These are phyloP conservation scores for Tubosaeta sp. DNA, from an alignment of 768 basidiomycete species.

Conservation along the genomic window DNA sequence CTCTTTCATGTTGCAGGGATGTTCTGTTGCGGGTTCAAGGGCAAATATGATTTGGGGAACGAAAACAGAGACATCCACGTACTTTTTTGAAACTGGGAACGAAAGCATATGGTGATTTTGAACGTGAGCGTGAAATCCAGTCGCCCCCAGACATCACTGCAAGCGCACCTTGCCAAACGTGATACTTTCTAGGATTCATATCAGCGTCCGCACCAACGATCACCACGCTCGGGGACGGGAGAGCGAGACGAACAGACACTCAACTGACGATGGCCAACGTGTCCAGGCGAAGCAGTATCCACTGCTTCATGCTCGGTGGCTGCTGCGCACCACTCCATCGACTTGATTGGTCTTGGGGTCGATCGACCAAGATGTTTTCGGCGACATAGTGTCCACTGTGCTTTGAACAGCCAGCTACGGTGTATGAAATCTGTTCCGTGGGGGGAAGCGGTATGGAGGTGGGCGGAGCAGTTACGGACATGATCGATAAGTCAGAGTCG, in stretches of 20 bases:
- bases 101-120: background rate
- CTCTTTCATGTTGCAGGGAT: slow-evolving; percentile 84
- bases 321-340: slow-evolving; percentile 74
- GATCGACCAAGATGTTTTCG: slow-evolving; percentile 65
- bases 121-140: background rate
- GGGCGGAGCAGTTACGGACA: slow-evolving; percentile 6
- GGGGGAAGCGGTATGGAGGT: slow-evolving; percentile 6
- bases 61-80: slow-evolving; percentile 1
- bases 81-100: slow-evolving; percentile 27
- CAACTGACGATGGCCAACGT: slow-evolving; percentile 61
- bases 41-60: slow-evolving; percentile 1
- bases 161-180: slow-evolving; percentile 74
- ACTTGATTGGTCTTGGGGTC: slow-evolving; percentile 59
- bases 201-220: background rate
- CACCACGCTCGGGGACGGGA: background rate
- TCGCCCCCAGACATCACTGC: background rate
- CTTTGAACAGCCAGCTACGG: slow-evolving; percentile 58
- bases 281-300: slow-evolving; percentile 67
- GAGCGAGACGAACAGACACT: slow-evolving; percentile 23
- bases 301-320: slow-evolving; percentile 54
- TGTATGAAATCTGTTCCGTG: slow-evolving; percentile 38
- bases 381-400: slow-evolving; percentile 68
- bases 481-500: background rate
- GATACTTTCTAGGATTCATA: slow-evolving; percentile 48
- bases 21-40: slow-evolving; percentile 42